phyloP scores from a whole-genome alignment of 2,329 filamentous ascomycete species.

The Pseudodiploospora longispora region DNA sequence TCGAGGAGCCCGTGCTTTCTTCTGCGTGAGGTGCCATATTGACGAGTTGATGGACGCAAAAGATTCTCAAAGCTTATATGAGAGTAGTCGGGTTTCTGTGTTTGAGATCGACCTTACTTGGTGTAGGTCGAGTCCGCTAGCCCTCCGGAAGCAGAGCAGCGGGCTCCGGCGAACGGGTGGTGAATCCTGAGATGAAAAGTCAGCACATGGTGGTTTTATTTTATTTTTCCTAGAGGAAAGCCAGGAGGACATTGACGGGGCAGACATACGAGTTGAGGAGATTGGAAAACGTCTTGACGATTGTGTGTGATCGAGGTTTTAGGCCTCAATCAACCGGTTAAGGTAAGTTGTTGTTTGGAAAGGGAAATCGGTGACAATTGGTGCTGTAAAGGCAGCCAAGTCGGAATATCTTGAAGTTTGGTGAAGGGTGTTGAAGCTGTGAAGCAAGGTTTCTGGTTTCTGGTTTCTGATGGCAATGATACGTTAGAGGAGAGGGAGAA shows the following conservation, averaged over 20 bases:
- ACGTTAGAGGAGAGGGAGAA: no score
- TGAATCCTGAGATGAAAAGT: constrained; percentile 56
- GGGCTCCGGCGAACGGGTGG: constrained; percentile 93
- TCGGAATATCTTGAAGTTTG: neutral
- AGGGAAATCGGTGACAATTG: neutral
- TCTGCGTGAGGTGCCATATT: constrained; percentile 90
- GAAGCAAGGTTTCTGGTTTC: neutral
- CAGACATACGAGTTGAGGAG: constrained; percentile 86
- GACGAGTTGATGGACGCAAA: constrained; percentile 27
- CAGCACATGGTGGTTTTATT: constrained; percentile 10
- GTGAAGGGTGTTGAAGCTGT: neutral
- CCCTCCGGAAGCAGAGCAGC: constrained; percentile 83
- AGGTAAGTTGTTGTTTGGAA: constrained; percentile 1
- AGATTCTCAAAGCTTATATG: constrained; percentile 10
- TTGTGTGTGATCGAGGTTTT: constrained; percentile 47
- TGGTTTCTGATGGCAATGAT: no score
- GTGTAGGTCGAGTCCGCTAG: constrained; percentile 61
- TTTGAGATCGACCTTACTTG: constrained; percentile 37
- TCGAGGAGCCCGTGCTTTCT: constrained; percentile 45
- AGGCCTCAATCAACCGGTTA: constrained; percentile 40
- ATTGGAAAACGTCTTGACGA: constrained; percentile 97
- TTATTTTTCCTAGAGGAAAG: neutral
- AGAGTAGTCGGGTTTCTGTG: constrained; percentile 20
- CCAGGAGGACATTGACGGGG: neutral
- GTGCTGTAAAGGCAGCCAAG: neutral